Evolutionary conservation across 768 basidiomycete species (phyloP), one percentile per base, ranked within the genome.

Genomic region (Hygrocybe coccinea): DNA sequence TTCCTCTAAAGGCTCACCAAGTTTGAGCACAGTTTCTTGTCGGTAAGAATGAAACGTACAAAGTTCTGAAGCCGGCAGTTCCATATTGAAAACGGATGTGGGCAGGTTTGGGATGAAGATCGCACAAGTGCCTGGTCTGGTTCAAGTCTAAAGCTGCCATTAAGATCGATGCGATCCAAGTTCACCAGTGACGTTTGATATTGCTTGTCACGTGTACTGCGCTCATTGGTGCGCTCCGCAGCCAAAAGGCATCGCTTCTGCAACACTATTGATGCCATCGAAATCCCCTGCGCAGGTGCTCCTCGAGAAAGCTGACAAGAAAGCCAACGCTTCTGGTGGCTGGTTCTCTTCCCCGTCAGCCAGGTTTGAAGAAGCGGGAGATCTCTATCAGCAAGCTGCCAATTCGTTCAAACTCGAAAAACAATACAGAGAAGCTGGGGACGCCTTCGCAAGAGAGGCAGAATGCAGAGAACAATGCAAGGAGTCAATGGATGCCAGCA

Each of bases 321-420:
- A 94, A 67, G 86, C 89, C 10, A 81, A 76, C 56, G 87, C 91
- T 0, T 89, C 91, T 1, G 70, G 78, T 1, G 87, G 89, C 52
- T 97, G 93, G 93, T 95, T 97, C 73, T 84, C 87, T 36, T 91
- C 89, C 8, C 76, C 84, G 1, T 79, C 85, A 17, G 76, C 87
- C 57, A 97, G 94, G 71, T 95, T 76, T 63, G 95, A 98, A 71
- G 95, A 97, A 68, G 94, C 95, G 2, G 95, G 92, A 47, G 95
- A 97, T 72, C 79, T 97, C 17, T 98, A 89, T 71, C 89, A 91
- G 66, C 88, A 95, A 68, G 94, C 95, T 12, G 95, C 91, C 52
- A 97, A 97, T 71, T 76, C 86, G 21, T 97, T 88, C 79, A 91
- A 91, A 73, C 78, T 97, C 57, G 95, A 97, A 68, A 93, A 94